These are phyloP conservation scores for Macrotyloma uniflorum DNA, from an alignment of 306 rosid genomes.

Conservation along the genomic window DNA sequence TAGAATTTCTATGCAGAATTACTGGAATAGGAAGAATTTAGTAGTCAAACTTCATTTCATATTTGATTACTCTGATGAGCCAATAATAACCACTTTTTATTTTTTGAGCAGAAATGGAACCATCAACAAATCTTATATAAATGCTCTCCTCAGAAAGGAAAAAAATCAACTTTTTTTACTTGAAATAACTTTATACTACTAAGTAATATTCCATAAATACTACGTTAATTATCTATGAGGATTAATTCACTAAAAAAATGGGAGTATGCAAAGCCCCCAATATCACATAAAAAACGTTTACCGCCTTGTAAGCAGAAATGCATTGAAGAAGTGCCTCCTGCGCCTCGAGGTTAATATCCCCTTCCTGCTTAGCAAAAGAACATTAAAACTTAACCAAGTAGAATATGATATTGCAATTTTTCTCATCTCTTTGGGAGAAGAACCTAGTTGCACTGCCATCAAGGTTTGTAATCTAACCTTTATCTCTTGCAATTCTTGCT, in stretches of 20 bases:
- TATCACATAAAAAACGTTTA: conserved; percentile 28
- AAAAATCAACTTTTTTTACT: background rate
- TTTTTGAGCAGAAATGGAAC: background rate
- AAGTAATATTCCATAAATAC: background rate
- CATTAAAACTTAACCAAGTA: conserved; percentile 11
- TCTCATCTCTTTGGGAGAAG: background rate
- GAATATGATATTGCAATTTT: conserved; percentile 18
- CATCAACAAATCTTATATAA: background rate
- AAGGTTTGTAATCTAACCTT: conserved; percentile 52
- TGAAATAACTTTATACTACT: background rate
- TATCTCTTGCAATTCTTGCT: conserved; percentile 55
- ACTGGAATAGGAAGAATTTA: background rate
- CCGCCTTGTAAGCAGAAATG: conserved; percentile 74
- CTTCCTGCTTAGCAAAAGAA: conserved; percentile 45
- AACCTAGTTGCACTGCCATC: conserved; percentile 8
- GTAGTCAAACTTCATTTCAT: background rate
- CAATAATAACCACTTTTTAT: background rate
- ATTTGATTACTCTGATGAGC: background rate
- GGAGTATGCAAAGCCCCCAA: background rate
- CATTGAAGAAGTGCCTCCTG: conserved; percentile 61
- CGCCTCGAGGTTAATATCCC: conserved; percentile 47
- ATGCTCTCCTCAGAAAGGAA: too few relatives aligned
- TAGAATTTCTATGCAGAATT: background rate
- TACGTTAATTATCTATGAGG: background rate
- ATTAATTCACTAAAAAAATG: background rate